Evolutionary conservation across 257 asterid species (phyloP).

Genomic region (Prunella vulgaris): DNA sequence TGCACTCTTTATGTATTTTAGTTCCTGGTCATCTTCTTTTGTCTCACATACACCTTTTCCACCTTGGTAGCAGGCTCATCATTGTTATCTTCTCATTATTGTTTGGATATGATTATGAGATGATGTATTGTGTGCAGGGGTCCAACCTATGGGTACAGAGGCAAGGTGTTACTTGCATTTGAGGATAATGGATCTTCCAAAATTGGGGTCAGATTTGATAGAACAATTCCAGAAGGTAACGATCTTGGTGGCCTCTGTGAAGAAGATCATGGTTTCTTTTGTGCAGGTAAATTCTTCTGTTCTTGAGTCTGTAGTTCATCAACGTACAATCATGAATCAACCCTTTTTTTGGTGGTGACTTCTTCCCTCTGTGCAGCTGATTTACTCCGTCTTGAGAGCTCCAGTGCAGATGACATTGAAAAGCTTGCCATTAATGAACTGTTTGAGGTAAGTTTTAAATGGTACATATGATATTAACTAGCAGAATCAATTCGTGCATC

Average conservation of each 20-base stretch:
- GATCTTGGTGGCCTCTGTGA: slow-evolving; percentile 95
- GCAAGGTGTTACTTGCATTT: slow-evolving; percentile 82
- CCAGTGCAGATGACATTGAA: slow-evolving; percentile 60
- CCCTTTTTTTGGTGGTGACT: background rate
- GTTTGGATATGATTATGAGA: slow-evolving; percentile 4
- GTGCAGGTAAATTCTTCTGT: slow-evolving; percentile 59
- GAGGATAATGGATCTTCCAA: slow-evolving; percentile 85
- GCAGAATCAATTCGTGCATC: background rate
- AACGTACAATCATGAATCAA: background rate
- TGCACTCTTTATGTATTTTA: no score
- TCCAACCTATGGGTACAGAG: slow-evolving; percentile 64
- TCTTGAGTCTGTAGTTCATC: background rate
- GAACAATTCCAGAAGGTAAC: slow-evolving; percentile 70
- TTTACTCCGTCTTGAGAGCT: slow-evolving; percentile 67
- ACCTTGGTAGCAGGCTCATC: no score
- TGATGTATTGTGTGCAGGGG: slow-evolving; percentile 48
- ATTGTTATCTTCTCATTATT: background rate
- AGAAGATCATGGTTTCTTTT: slow-evolving; percentile 83
- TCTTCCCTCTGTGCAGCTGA: slow-evolving; percentile 56
- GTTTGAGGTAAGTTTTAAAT: slow-evolving; percentile 56
- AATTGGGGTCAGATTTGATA: slow-evolving; percentile 91
- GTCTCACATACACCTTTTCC: no score
- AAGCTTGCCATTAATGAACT: slow-evolving; percentile 73
- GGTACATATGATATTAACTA: slow-evolving; percentile 10
- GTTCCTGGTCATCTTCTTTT: no score